phyloP scores from a whole-genome alignment of 305 asterid genomes.

The Fraxinus xanthoxyloides region DNA sequence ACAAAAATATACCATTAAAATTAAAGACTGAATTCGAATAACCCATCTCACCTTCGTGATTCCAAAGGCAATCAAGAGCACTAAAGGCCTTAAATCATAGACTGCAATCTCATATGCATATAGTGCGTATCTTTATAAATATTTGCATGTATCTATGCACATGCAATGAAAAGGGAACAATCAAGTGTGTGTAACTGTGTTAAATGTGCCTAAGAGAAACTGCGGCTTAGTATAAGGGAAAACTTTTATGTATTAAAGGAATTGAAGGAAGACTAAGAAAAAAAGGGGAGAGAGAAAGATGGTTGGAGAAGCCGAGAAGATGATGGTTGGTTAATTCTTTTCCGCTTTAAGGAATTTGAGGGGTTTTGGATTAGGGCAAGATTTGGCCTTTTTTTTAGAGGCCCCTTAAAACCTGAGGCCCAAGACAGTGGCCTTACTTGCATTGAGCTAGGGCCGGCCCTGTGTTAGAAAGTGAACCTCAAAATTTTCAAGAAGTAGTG shows the following conservation, averaged over 20 bases:
- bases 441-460: no score
- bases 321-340: no score
- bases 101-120: slow-evolving; percentile 21
- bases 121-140: not conserved
- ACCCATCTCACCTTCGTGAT: slow-evolving; percentile 40
- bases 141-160: not conserved
- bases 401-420: no score
- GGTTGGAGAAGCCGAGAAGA: no score
- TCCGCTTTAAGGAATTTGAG: no score
- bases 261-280: not conserved
- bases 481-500: no score
- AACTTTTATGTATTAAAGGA: slow-evolving; percentile 3
- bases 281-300: slow-evolving; percentile 10
- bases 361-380: no score
- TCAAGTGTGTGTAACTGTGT: slow-evolving; percentile 7
- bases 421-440: no score
- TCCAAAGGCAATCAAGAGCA: slow-evolving; percentile 26
- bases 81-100: slow-evolving; percentile 19
- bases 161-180: slow-evolving; percentile 7
- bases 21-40: not conserved
- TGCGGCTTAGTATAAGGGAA: not conserved
- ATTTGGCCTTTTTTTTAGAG: no score
- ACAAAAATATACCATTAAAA: not conserved
- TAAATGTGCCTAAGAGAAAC: slow-evolving; percentile 9
- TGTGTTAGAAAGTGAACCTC: no score